These are phyloP conservation scores for Kluyveromyces siamensis DNA, from an alignment of 805 yeast species.

Conservation along the genomic window DNA sequence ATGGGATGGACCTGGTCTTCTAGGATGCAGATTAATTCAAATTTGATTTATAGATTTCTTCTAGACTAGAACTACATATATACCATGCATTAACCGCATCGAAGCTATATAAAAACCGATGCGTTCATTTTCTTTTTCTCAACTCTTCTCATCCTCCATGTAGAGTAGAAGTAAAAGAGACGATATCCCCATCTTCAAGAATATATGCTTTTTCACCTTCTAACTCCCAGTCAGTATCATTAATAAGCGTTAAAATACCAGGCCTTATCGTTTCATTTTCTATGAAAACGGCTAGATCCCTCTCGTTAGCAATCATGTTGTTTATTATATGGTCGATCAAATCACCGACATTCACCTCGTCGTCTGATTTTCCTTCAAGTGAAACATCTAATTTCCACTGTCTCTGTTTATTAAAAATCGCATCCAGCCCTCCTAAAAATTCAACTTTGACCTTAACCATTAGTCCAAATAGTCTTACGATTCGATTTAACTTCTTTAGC, in stretches of 20 bases:
- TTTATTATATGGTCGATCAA: slow-evolving; percentile 47
- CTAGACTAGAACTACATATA: slow-evolving; percentile 12
- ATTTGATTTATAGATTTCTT: slow-evolving; percentile 18
- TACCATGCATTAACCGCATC: background rate
- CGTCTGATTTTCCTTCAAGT: slow-evolving; percentile 32
- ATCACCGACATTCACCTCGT: slow-evolving; percentile 32
- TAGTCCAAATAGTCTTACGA: background rate
- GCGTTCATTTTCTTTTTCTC: background rate
- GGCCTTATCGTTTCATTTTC: slow-evolving; percentile 82
- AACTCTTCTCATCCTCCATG: slow-evolving; percentile 67
- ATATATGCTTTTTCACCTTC: slow-evolving; percentile 80
- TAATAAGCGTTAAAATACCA: slow-evolving; percentile 83
- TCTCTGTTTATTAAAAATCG: slow-evolving; percentile 54
- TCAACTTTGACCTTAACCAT: slow-evolving; percentile 35
- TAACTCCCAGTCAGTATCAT: slow-evolving; percentile 95
- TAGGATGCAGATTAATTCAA: slow-evolving; percentile 55
- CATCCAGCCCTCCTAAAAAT: slow-evolving; percentile 75
- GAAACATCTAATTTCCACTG: slow-evolving; percentile 41
- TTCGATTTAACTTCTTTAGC: background rate
- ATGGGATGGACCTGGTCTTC: slow-evolving; percentile 62
- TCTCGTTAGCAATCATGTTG: slow-evolving; percentile 48
- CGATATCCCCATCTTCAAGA: slow-evolving; percentile 65
- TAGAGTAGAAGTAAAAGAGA: slow-evolving; percentile 84
- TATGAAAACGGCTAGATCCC: slow-evolving; percentile 64
- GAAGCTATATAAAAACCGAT: background rate